Evolutionary conservation across 2,329 filamentous ascomycete species (phyloP).

Genomic region (Hymenoscyphus albidus): DNA sequence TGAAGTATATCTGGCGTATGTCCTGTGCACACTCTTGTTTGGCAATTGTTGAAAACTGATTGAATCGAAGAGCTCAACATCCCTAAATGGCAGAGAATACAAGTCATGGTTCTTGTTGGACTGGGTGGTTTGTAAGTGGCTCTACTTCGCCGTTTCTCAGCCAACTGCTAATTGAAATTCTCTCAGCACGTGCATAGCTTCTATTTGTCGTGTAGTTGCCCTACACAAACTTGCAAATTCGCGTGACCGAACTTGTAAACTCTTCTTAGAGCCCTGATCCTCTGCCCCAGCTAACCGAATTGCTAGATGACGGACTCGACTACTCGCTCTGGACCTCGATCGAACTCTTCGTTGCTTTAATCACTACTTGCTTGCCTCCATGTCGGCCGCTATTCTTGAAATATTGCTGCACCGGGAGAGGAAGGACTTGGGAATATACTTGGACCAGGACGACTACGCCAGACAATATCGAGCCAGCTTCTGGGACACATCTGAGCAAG

Average conservation of each 20-base stretch:
- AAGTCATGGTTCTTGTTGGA: constrained; percentile 8
- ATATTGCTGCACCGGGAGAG: constrained; percentile 1
- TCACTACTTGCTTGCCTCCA: constrained; percentile 8
- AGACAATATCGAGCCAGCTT: background rate
- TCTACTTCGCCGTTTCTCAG: background rate
- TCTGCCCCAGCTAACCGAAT: background rate
- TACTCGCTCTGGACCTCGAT: constrained; percentile 10
- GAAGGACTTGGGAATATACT: background rate
- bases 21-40: background rate
- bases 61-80: constrained; percentile 5
- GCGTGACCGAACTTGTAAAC: background rate
- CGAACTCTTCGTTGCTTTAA: constrained; percentile 7
- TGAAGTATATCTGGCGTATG: constrained; percentile 12
- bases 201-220: background rate
- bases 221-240: background rate
- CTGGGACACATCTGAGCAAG: background rate
- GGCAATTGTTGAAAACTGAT: background rate
- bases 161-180: background rate
- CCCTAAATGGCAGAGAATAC: constrained; percentile 4
- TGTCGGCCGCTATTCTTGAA: constrained; percentile 7
- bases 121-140: constrained; percentile 6
- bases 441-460: background rate
- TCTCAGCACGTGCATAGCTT: constrained; percentile 8
- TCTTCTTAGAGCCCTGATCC: background rate
- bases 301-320: constrained; percentile 9